Percentiles rank a stretch among this genome's conserved stretches.
Evolutionary conservation across 2,329 filamentous ascomycete genomes (phyloP).

Genomic region (Paecilomyces sp.): DNA sequence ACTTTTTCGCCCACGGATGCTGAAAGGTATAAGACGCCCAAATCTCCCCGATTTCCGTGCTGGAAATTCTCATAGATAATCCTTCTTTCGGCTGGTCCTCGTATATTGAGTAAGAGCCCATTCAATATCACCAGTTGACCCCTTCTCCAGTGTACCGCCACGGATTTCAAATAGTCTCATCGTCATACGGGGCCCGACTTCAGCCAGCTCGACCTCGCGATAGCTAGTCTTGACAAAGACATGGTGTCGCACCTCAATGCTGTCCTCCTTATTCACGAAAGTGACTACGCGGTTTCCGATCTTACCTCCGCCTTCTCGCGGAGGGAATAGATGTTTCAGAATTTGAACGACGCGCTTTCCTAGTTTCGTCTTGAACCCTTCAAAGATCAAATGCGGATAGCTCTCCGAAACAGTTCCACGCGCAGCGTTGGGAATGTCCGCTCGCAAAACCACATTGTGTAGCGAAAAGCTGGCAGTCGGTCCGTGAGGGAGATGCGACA

Average conservation of each 20-base stretch:
- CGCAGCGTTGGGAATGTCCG: constrained; percentile 83
- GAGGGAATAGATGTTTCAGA: constrained; percentile 89
- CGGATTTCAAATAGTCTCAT: constrained; percentile 93
- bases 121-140: constrained; percentile 90
- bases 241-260: constrained; percentile 84
- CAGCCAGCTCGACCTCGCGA: constrained; percentile 78
- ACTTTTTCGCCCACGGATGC: not conserved
- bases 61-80: constrained; percentile 62
- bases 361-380: constrained; percentile 77
- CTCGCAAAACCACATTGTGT: constrained; percentile 86
- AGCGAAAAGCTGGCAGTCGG: constrained; percentile 82
- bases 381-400: constrained; percentile 93
- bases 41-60: not conserved
- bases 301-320: constrained; percentile 72
- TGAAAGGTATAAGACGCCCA: constrained; percentile 4
- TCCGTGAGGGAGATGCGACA: constrained; percentile 82
- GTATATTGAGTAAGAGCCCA: constrained; percentile 97
- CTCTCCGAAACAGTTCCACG: constrained; percentile 84
- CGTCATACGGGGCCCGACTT: constrained; percentile 94
- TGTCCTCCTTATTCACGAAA: constrained; percentile 84
- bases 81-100: constrained; percentile 88
- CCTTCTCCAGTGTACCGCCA: constrained; percentile 76
- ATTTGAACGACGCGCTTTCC: constrained; percentile 82
- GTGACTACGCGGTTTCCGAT: constrained; percentile 84
- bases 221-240: constrained; percentile 93